Evolutionary conservation across 2,329 filamentous ascomycete species (phyloP).

Genomic region (Xenoacremonium recifei): DNA sequence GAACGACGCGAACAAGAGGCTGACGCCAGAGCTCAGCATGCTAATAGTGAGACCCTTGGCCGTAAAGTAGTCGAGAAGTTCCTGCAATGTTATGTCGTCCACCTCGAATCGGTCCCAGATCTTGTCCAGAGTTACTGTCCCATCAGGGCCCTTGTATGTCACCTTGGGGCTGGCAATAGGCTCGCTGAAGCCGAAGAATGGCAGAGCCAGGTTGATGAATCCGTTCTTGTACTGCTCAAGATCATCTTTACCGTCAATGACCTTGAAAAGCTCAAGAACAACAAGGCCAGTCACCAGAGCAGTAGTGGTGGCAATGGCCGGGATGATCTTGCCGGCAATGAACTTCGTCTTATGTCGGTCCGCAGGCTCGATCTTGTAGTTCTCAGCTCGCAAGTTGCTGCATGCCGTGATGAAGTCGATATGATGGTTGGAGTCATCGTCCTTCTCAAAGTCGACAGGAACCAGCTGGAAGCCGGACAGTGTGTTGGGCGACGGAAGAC

Average conservation of each 20-base stretch:
- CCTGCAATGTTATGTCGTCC: conserved; percentile 76
- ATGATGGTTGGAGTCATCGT: conserved; percentile 96
- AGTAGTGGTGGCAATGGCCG: conserved; percentile 95
- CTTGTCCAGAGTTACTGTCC: conserved; percentile 85
- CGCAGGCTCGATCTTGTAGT: conserved; percentile 93
- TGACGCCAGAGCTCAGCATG: conserved; percentile 98
- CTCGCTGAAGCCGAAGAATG: conserved; percentile 98
- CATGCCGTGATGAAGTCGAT: conserved; percentile 99
- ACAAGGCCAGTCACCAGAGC: conserved; percentile 93
- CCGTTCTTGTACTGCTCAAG: conserved; percentile 99
- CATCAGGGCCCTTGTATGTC: conserved; percentile 76
- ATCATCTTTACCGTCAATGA: conserved; percentile 93
- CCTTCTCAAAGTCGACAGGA: conserved; percentile 97
- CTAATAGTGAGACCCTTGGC: conserved; percentile 77
- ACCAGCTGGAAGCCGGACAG: conserved; percentile 85
- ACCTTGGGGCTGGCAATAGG: conserved; percentile 93
- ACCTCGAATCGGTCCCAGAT: conserved; percentile 98
- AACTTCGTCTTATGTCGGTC: conserved; percentile 99
- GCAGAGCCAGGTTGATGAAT: conserved; percentile 92
- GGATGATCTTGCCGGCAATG: conserved; percentile 99
- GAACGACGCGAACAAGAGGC: conserved; percentile 90
- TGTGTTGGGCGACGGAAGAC: conserved; percentile 75
- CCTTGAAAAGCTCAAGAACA: conserved; percentile 91
- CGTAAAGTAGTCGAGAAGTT: conserved; percentile 82
- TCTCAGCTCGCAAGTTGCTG: conserved; percentile 93